These are phyloP conservation scores for Parathielavia hyrcaniae DNA, from an alignment of 495 filamentous ascomycete genomes.

Conservation along the genomic window DNA sequence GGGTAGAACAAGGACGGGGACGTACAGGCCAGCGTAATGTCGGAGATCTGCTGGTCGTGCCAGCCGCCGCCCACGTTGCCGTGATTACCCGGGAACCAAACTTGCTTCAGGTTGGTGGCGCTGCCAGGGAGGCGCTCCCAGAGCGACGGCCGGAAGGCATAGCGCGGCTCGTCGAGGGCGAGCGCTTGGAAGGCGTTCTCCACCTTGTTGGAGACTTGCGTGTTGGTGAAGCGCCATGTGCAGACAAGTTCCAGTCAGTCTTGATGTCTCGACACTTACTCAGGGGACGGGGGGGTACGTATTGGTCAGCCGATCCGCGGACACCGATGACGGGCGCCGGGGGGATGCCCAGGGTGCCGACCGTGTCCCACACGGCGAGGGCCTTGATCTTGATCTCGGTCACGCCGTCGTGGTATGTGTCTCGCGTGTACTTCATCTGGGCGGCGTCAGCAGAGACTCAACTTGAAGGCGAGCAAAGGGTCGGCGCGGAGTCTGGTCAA, in stretches of 20 bases:
- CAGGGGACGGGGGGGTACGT: constrained; percentile 14
- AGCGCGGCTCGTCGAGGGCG: constrained; percentile 62
- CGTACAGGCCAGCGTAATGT: constrained; percentile 32
- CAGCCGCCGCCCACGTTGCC: constrained; percentile 54
- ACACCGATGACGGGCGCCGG: constrained; percentile 34
- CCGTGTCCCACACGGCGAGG: constrained; percentile 37
- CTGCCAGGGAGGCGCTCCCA: constrained; percentile 43
- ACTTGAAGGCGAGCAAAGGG: background rate
- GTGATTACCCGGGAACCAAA: constrained; percentile 66
- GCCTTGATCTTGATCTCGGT: constrained; percentile 37
- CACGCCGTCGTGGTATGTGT: constrained; percentile 24
- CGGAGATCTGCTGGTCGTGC: constrained; percentile 33
- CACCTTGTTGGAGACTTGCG: constrained; percentile 48
- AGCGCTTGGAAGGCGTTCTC: constrained; percentile 68
- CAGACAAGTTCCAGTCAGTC: constrained; percentile 16
- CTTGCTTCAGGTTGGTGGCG: constrained; percentile 50
- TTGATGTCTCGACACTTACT: no score
- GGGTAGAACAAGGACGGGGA: background rate
- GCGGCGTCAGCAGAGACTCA: background rate
- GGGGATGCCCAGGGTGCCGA: constrained; percentile 35
- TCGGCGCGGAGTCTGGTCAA: background rate
- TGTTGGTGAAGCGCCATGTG: constrained; percentile 50
- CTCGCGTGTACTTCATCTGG: constrained; percentile 25
- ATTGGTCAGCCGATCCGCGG: constrained; percentile 31
- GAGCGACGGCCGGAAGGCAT: constrained; percentile 56